Evolutionary conservation across 768 basidiomycete genomes (phyloP).

Genomic region (Cyathus striatus): DNA sequence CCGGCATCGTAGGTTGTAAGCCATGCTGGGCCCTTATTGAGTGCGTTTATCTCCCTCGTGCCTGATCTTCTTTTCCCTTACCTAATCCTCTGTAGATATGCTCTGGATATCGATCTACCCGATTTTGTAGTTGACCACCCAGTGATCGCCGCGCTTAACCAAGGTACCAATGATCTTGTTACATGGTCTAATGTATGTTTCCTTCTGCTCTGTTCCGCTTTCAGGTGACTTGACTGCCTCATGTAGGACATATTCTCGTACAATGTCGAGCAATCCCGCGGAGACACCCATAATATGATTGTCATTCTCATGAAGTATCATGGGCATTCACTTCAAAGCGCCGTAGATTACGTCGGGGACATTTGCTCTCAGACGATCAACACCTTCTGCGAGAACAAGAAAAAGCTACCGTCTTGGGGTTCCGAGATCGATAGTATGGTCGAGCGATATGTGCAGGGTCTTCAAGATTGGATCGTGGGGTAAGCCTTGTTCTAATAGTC

Average conservation of each 20-base stretch:
- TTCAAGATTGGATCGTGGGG: conserved; percentile 71
- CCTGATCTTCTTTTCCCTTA: conserved; percentile 1
- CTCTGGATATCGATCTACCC: conserved; percentile 63
- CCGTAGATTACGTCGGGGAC: conserved; percentile 60
- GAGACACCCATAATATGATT: conserved; percentile 70
- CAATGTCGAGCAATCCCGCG: conserved; percentile 67
- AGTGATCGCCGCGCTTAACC: conserved; percentile 51
- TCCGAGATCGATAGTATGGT: conserved; percentile 56
- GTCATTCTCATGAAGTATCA: conserved; percentile 62
- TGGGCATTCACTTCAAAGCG: conserved; percentile 51
- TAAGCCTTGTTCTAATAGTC: conserved; percentile 17
- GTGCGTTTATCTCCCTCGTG: conserved; percentile 23
- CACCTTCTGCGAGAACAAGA: conserved; percentile 41
- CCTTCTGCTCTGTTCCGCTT: too few species aligned
- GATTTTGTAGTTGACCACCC: conserved; percentile 67
- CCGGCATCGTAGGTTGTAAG: conserved; percentile 45
- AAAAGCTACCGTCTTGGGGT: conserved; percentile 57
- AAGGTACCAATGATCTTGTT: conserved; percentile 72
- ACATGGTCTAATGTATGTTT: conserved; percentile 76
- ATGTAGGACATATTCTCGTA: conserved; percentile 70
- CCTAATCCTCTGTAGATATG: conserved; percentile 36
- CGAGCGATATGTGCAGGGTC: conserved; percentile 50
- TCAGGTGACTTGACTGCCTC: too few species aligned
- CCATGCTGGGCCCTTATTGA: conserved; percentile 75
- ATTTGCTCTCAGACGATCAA: conserved; percentile 54